Evolutionary conservation across 306 rosid species (phyloP).

Genomic region (Crataegus laevigata): DNA sequence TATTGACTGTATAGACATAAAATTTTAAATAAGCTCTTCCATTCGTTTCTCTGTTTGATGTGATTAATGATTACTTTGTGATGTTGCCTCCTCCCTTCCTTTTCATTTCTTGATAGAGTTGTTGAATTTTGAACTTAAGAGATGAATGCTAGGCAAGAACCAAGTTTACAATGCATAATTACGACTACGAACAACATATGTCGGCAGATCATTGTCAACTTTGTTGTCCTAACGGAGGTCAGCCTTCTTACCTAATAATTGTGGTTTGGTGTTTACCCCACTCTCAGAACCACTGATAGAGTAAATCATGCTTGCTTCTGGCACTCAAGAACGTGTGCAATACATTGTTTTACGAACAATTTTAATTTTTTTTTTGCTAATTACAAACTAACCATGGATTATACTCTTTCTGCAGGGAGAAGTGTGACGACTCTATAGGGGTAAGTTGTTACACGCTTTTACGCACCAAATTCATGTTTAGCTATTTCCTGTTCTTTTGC

Average conservation of each 20-base stretch:
- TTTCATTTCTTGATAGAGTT: not conserved
- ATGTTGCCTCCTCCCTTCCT: not conserved
- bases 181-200: no score
- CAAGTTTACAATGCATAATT: no score
- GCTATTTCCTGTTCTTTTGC: not conserved
- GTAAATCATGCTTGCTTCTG: slow-evolving; percentile 38
- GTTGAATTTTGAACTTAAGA: not conserved
- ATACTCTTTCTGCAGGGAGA: slow-evolving; percentile 55
- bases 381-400: not conserved
- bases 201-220: no score
- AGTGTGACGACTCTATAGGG: slow-evolving; percentile 85
- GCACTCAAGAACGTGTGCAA: not conserved
- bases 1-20: not conserved
- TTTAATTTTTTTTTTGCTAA: not conserved
- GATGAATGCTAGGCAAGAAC: not conserved
- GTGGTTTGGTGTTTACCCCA: slow-evolving; percentile 96
- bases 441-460: slow-evolving; percentile 38
- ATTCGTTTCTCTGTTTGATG: not conserved
- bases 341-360: not conserved
- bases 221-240: slow-evolving; percentile 35
- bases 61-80: not conserved
- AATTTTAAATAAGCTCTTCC: not conserved
- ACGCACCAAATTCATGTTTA: slow-evolving; percentile 3
- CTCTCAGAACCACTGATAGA: slow-evolving; percentile 92
- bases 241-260: slow-evolving; percentile 84